Percentiles rank a stretch among this genome's conserved stretches.
phyloP scores from a whole-genome alignment of 2,329 filamentous ascomycete species.

The Gaeumannomyces tritici region DNA sequence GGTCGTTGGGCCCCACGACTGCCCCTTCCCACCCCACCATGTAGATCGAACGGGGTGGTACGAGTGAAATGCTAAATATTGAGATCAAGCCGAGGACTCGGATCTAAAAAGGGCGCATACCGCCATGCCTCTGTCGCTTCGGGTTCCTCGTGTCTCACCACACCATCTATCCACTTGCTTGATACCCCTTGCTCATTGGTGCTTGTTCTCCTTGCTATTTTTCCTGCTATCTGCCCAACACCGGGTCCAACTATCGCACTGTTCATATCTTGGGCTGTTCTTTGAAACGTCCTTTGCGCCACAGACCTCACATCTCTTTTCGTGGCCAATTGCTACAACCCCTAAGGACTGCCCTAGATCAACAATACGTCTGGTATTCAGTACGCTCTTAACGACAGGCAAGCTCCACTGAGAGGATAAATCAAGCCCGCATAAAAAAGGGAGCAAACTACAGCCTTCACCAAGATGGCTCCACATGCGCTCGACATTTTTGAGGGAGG shows the following conservation, averaged over 20 bases:
- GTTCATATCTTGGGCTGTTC: too few species aligned
- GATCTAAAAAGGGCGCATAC: not conserved
- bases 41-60: not conserved
- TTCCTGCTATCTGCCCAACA: not conserved
- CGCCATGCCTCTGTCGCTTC: not conserved
- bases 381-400: too few species aligned
- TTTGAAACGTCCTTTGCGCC: too few species aligned
- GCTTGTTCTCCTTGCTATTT: not conserved
- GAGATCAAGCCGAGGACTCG: not conserved
- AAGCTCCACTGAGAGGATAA: too few species aligned
- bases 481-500: not conserved
- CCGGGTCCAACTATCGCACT: too few species aligned
- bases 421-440: not conserved
- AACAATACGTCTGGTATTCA: too few species aligned
- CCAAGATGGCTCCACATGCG: conserved; percentile 2
- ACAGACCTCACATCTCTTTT: too few species aligned
- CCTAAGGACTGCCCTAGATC: too few species aligned
- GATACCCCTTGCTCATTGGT: not conserved
- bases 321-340: too few species aligned
- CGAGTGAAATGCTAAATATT: not conserved
- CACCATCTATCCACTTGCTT: not conserved
- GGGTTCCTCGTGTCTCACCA: not conserved
- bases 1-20: not conserved
- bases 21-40: not conserved
- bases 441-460: not conserved